A percentile compares a stretch with the other conserved stretches of the same genome.
Conservation (phyloP, 2,329 filamentous ascomycete species). For the Periconia digitata region DNA sequence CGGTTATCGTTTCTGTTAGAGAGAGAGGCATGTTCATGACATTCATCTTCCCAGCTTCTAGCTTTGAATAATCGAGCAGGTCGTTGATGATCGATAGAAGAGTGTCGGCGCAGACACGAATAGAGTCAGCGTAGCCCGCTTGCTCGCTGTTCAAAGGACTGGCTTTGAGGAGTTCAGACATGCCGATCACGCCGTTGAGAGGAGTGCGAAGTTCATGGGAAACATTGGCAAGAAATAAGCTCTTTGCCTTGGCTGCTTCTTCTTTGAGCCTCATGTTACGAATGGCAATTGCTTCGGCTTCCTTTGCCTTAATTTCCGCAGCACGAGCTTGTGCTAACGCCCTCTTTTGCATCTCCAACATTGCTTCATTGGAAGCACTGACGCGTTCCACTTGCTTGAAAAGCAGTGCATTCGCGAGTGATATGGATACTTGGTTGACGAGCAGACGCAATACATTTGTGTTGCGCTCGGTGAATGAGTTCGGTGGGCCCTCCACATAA, state of each 20-base stretch:
- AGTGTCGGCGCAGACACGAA: constrained; percentile 64
- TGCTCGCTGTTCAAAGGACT: constrained; percentile 60
- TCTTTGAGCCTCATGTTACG: constrained; percentile 80
- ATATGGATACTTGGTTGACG: constrained; percentile 74
- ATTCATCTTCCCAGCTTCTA: constrained; percentile 57
- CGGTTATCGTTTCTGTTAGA: constrained; percentile 60
- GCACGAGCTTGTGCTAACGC: constrained; percentile 71
- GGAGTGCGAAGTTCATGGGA: constrained; percentile 61
- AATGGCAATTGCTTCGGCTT: constrained; percentile 74
- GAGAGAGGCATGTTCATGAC: constrained; percentile 62
- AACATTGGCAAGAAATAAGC: constrained; percentile 67
- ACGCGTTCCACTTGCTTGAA: constrained; percentile 74
- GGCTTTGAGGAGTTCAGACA: constrained; percentile 63
- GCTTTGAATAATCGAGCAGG: constrained; percentile 55
- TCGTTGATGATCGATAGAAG: constrained; percentile 57
- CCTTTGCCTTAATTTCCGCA: constrained; percentile 74
- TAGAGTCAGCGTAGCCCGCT: constrained; percentile 64
- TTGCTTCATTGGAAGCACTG: constrained; percentile 74
- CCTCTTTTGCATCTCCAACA: constrained; percentile 75
- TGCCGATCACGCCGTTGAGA: constrained; percentile 58
- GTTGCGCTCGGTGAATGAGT: constrained; percentile 73
- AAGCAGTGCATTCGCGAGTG: constrained; percentile 64
- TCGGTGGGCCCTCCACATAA: constrained; percentile 76
- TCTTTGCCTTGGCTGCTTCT: constrained; percentile 80
- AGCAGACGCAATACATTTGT: constrained; percentile 62